These are phyloP conservation scores for Eimeria praecox DNA, from an alignment of 169 alveolate genomes.

Conservation along the genomic window DNA sequence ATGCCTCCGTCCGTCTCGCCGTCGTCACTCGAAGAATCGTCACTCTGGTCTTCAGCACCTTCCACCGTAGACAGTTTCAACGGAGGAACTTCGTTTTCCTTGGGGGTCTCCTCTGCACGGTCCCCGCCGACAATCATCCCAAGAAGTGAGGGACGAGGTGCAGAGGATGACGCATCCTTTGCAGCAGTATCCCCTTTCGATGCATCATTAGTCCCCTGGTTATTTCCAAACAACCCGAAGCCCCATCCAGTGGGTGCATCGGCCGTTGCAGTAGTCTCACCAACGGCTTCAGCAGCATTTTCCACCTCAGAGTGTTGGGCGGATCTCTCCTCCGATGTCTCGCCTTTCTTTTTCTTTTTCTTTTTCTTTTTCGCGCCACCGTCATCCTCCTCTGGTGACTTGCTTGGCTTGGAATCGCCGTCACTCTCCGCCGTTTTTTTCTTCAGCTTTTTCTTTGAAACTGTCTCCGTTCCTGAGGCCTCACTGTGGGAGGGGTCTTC, in stretches of 20 bases:
- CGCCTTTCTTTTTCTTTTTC: conserved; percentile 55
- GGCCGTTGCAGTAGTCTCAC: background rate
- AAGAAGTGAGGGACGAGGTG: conserved; percentile 66
- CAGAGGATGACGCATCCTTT: background rate
- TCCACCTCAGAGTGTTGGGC: conserved; percentile 16
- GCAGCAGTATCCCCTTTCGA: background rate
- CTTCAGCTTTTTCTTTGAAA: conserved; percentile 17
- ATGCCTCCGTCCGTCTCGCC: conserved; percentile 68
- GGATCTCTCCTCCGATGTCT: background rate
- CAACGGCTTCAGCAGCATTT: background rate
- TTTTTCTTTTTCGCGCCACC: conserved; percentile 41
- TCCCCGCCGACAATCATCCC: conserved; percentile 37
- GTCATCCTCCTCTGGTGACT: conserved; percentile 18
- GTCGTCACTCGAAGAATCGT: conserved; percentile 51
- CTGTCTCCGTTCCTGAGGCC: background rate
- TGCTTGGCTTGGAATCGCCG: conserved; percentile 7
- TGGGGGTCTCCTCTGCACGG: conserved; percentile 16
- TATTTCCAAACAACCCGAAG: conserved; percentile 49
- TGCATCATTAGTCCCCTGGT: background rate
- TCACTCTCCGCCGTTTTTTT: background rate
- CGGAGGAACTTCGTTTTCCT: conserved; percentile 41
- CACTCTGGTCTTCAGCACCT: conserved; percentile 55
- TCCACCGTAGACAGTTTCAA: conserved; percentile 61
- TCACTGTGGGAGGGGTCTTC: background rate
- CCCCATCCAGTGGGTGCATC: conserved; percentile 20